Conservation (phyloP, 1,284 basidiomycete genomes). For the Ustilago tritici region DNA sequence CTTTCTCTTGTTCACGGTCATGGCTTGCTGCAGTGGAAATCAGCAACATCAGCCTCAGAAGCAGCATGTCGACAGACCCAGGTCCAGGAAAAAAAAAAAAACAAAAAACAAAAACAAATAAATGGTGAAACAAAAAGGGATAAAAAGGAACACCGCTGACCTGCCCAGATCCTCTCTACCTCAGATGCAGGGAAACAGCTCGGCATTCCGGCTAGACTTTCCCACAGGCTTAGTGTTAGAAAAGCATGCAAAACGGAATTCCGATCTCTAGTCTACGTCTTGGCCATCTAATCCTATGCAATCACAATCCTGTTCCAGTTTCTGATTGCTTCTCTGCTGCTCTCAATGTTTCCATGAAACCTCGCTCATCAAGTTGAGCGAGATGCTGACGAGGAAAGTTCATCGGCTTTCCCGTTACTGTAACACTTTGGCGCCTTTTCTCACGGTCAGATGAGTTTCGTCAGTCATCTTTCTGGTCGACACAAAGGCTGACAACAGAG, state of each 20-base stretch:
- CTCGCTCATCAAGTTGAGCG: slow-evolving; percentile 1
- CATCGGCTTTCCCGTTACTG: neutral
- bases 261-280: slow-evolving; percentile 6
- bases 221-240: neutral
- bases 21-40: neutral
- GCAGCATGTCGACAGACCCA: slow-evolving; percentile 7
- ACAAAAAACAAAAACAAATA: neutral
- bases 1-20: too few species aligned
- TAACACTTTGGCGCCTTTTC: neutral
- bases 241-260: slow-evolving; percentile 7
- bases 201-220: neutral
- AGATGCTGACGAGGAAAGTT: neutral
- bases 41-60: neutral
- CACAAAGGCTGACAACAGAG: neutral
- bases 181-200: slow-evolving; percentile 13
- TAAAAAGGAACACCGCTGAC: neutral
- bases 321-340: neutral
- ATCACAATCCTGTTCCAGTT: neutral
- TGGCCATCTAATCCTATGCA: neutral
- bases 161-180: neutral
- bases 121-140: neutral
- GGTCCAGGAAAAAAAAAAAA: neutral
- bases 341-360: slow-evolving; percentile 20
- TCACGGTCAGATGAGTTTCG: neutral
- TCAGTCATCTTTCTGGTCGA: neutral